Base-by-base conservation (phyloP, 441 rosid genomes). In the Gossypium schwendimanii region DNA sequence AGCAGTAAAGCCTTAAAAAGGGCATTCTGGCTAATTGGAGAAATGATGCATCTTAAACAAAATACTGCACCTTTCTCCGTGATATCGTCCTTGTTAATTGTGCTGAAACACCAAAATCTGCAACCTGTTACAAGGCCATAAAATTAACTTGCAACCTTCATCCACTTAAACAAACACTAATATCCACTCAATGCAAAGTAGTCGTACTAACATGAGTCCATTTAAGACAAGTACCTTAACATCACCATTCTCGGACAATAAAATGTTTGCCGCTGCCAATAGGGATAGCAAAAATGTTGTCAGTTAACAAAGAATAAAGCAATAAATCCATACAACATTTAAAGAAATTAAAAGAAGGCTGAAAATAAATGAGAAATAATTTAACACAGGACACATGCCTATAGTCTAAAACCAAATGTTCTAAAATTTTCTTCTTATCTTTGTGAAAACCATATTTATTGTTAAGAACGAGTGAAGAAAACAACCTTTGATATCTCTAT, bases 81-180 rank as follows among this genome's bases (percentile, higher is more conserved):
- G 99, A 95, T 81, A 95, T 92, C 62, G 98, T 95, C 83, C 96
- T 88, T 36, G 99, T 92, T 73, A 92, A 84, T 77, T 95, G 98
- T 1, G 96, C 98, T 81, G 99, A 95, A 72, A 95, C 99, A 49
- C 99, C 99, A 84, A 95, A 95, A 84, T 95, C 99, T 47, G 99
- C 99, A 76, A 95, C 99, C 99, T 94, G 88, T 76, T 70, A 73
- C 76, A 82, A 73, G 53, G 79, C 74, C 72, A 81, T 45, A 74
- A 80, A 49, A n/a, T 52, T 64, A 80, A 58, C 24, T 69, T 65
- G 70, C 75, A 78, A 58, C 64, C 17, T 44, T 17, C 33, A 68
- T 18, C 36, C 20, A 59, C 61, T 63, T 58, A 26, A 31, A 63
- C 64, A 17, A 6, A 53, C 50, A 24, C 70, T 41, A 59, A 26